Base-by-base conservation (phyloP, 108 stramenopile genomes). In the Poteriospumella lacustris region DNA sequence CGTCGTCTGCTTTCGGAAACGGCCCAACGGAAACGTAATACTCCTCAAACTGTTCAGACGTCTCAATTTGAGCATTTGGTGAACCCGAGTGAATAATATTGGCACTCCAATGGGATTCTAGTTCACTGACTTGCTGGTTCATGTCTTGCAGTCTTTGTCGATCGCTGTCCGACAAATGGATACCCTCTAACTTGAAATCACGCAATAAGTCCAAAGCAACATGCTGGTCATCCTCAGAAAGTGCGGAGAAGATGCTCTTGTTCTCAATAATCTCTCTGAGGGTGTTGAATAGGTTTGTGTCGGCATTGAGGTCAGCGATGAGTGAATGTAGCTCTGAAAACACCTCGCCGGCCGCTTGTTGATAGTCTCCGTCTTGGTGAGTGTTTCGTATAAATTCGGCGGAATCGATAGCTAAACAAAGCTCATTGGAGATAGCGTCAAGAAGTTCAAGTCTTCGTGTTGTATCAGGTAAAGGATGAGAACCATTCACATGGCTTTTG, bases 341-440 rank as follows among this genome's bases (percentile, higher is more conserved):
- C 12, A 34, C 70, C 36, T 73, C 47, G 9, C 36, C 12, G 3
- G 70, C 70, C 9, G 26, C 3, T 42, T 73, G 12, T 24, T 3
- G 43, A 38, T 42, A 73, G 15, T 24, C 41, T 9, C n/a, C 12
- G 31, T 56, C 47, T 26, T 5, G 5, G 31, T 73, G 70, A 9
- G 42, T 5, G 31, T 73, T 73, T 3, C 70, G 36, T 24, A n/a
- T 33, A 9, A 38, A 5, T 42, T 73, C 70, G 43, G 41, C 36
- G 9, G 41, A 3, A 42, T 73, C 70, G 47, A 73, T 39, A 19
- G 36, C 70, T 3, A 3, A 73, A 42, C 70, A 73, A 19, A 73
- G 12, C 3, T 73, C 70, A 38, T 73, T 73, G 31, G 44, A 52
- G 12, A 73, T 38, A 5, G 44, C 24, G 31, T 73, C 70, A 5